Conservation (phyloP, 1,284 basidiomycete species). For the Afroboletus lepidellus region DNA sequence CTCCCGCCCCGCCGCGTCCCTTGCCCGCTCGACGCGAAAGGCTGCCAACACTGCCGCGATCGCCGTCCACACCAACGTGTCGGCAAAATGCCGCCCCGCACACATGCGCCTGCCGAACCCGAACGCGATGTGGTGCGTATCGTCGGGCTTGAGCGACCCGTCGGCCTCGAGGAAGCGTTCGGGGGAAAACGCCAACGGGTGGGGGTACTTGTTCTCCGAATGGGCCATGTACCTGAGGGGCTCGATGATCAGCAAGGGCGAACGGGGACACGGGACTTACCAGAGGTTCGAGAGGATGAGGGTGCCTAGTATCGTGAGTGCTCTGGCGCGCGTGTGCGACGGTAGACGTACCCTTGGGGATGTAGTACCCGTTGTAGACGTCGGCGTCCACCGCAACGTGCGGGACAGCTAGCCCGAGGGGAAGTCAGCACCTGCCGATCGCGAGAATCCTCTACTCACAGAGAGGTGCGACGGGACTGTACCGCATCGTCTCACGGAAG, state of each 20-base stretch:
- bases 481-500: slow-evolving; percentile 14
- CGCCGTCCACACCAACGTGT: slow-evolving; percentile 18
- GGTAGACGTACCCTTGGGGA: slow-evolving; percentile 17
- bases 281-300: slow-evolving; percentile 18
- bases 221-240: slow-evolving; percentile 21
- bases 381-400: slow-evolving; percentile 15
- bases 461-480: slow-evolving; percentile 11
- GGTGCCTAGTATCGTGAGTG: slow-evolving; percentile 8
- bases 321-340: not conserved
- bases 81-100: slow-evolving; percentile 18
- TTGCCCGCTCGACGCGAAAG: slow-evolving; percentile 11
- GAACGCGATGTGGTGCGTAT: slow-evolving; percentile 15
- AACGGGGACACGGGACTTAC: not conserved
- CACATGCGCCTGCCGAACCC: slow-evolving; percentile 25
- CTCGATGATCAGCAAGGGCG: not conserved
- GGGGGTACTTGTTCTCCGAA: slow-evolving; percentile 15
- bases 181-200: slow-evolving; percentile 13
- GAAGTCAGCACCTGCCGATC: not conserved
- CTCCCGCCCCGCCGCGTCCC: slow-evolving; percentile 9
- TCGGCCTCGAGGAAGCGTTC: slow-evolving; percentile 21
- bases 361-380: slow-evolving; percentile 14
- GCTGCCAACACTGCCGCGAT: slow-evolving; percentile 14
- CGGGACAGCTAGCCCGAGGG: slow-evolving; percentile 7
- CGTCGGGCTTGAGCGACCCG: slow-evolving; percentile 17
- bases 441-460: slow-evolving; percentile 3